Conservation (phyloP, 23 red algal genomes). For the Gracilaria vermiculophylla region DNA sequence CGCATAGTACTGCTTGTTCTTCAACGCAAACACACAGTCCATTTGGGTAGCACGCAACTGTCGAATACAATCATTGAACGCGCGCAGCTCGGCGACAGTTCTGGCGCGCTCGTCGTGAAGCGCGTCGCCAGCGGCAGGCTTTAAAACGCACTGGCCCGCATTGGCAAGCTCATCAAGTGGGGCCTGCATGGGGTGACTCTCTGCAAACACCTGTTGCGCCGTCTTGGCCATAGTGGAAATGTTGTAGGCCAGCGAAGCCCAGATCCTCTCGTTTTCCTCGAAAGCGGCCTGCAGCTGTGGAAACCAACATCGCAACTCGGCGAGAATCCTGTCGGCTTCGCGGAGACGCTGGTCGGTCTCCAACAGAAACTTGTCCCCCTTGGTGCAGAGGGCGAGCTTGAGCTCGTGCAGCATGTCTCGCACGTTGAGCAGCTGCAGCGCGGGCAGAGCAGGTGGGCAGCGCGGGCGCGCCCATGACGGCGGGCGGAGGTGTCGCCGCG, state of each 20-base stretch:
- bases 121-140: background rate
- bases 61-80: slow-evolving; percentile 30
- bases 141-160: background rate
- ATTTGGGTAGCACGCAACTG: background rate
- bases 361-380: background rate
- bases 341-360: slow-evolving; percentile 18
- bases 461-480: too few species aligned
- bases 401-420: slow-evolving; percentile 28
- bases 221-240: slow-evolving; percentile 23
- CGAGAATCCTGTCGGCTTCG: slow-evolving; percentile 15
- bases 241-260: slow-evolving; percentile 35
- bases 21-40: slow-evolving; percentile 25
- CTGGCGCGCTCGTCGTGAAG: background rate
- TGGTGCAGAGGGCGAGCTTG: slow-evolving; percentile 14
- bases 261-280: slow-evolving; percentile 37
- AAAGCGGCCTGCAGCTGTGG: slow-evolving; percentile 42
- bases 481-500: too few species aligned
- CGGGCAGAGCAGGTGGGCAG: too few species aligned
- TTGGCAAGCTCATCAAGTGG: background rate
- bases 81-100: slow-evolving; percentile 4
- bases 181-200: background rate
- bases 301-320: slow-evolving; percentile 34
- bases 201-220: slow-evolving; percentile 20
- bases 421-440: background rate
- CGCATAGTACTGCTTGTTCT: slow-evolving; percentile 24